phyloP scores from a whole-genome alignment of 2,329 filamentous ascomycete genomes.

The Exophiala viscosa region DNA sequence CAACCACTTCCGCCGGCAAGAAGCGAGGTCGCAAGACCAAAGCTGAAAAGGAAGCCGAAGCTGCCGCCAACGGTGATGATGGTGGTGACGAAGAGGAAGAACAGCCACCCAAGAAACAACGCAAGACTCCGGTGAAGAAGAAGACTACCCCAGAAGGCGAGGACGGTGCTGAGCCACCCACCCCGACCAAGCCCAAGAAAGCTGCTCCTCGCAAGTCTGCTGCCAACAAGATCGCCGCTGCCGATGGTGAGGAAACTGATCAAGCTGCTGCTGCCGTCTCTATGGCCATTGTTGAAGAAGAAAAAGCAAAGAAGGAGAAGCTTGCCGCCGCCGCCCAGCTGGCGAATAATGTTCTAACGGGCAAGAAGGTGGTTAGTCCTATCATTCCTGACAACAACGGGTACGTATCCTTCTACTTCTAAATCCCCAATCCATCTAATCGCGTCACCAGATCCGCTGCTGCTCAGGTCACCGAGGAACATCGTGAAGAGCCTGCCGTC shows the following conservation, averaged over 20 bases:
- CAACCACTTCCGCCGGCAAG: slow-evolving; percentile 10
- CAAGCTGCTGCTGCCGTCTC: neutral
- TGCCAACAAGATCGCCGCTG: neutral
- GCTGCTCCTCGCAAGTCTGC: slow-evolving; percentile 8
- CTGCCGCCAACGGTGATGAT: slow-evolving; percentile 14
- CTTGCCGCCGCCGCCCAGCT: slow-evolving; percentile 1
- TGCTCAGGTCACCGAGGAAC: too few species aligned
- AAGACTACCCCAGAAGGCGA: slow-evolving; percentile 9
- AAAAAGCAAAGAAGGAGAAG: slow-evolving; percentile 9
- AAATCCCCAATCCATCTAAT: too few species aligned
- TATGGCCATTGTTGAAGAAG: neutral
- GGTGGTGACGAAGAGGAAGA: slow-evolving; percentile 14
- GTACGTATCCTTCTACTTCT: neutral
- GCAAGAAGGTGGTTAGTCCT: slow-evolving; percentile 1
- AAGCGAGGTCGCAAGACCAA: slow-evolving; percentile 23
- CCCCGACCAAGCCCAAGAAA: neutral
- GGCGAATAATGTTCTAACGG: slow-evolving; percentile 1
- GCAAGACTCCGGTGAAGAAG: slow-evolving; percentile 29
- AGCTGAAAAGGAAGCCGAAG: slow-evolving; percentile 22
- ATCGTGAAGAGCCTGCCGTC: too few species aligned
- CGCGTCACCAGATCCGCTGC: neutral
- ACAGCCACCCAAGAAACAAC: slow-evolving; percentile 18
- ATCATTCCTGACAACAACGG: neutral
- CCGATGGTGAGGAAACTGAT: neutral
- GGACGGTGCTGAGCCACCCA: neutral